Conservation (phyloP, 2,329 filamentous ascomycete genomes). For the Emydomyces testavorans region DNA sequence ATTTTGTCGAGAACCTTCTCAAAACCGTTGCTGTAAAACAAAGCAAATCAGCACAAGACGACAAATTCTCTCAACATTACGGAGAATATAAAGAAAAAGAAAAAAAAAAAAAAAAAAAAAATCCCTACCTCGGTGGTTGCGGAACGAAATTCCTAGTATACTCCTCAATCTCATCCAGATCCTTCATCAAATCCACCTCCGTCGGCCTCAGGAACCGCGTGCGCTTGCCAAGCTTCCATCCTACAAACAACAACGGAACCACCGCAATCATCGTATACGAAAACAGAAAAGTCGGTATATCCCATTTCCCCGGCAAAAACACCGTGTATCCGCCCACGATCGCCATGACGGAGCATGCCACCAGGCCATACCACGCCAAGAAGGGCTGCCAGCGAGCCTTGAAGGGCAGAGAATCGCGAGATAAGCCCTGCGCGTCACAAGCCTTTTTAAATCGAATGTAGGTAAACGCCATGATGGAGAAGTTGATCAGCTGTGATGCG, state of each 20-base stretch:
- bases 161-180: conserved; percentile 55
- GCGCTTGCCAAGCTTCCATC: conserved; percentile 59
- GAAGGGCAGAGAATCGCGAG: conserved; percentile 30
- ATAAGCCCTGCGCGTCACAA: conserved; percentile 30
- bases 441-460: conserved; percentile 39
- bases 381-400: conserved; percentile 41
- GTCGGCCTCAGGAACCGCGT: conserved; percentile 47
- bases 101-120: background rate
- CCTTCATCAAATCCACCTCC: conserved; percentile 52
- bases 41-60: conserved; percentile 6
- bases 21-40: conserved; percentile 19
- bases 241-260: conserved; percentile 56
- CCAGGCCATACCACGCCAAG: conserved; percentile 50
- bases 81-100: background rate
- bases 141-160: conserved; percentile 53
- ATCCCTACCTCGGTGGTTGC: conserved; percentile 41
- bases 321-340: conserved; percentile 73
- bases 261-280: conserved; percentile 64
- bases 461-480: conserved; percentile 36
- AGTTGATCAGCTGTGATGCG: conserved; percentile 37
- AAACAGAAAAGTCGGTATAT: conserved; percentile 59
- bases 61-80: background rate
- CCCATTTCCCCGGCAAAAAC: conserved; percentile 56
- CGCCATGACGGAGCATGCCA: conserved; percentile 52
- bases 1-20: conserved; percentile 19